These are phyloP conservation scores for Chytridium lagenaria DNA, from an alignment of 371 early-diverging fungal species.

Conservation along the genomic window DNA sequence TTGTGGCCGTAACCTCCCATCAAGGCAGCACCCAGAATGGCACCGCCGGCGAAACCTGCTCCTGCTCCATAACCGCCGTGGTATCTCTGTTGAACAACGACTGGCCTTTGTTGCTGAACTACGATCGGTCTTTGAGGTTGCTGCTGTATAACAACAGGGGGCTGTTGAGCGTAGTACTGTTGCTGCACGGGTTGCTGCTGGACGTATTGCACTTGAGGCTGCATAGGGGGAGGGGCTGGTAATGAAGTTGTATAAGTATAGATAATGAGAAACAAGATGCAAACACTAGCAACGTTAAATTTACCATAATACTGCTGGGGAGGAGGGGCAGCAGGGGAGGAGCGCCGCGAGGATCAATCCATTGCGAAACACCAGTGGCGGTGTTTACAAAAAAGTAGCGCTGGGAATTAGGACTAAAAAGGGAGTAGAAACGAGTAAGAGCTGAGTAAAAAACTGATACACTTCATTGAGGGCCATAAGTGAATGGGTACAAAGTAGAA, in stretches of 20 bases:
- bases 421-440: neutral
- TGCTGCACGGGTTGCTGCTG: neutral
- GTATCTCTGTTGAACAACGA: conserved; percentile 9
- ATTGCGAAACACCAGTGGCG: conserved; percentile 18
- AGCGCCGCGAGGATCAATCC: conserved; percentile 14
- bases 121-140: neutral
- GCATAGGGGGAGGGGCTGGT: too few species aligned
- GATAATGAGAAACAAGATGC: too few species aligned
- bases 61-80: neutral
- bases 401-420: neutral
- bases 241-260: too few species aligned
- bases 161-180: conserved; percentile 6
- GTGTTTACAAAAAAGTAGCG: conserved; percentile 27
- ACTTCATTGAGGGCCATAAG: neutral
- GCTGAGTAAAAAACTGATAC: too few species aligned
- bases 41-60: neutral
- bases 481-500: too few species aligned
- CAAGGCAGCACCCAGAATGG: conserved; percentile 7
- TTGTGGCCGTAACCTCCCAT: neutral
- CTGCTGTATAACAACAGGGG: conserved; percentile 17
- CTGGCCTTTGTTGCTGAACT: neutral
- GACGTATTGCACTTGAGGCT: too few species aligned
- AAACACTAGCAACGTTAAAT: too few species aligned
- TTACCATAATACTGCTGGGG: conserved; percentile 1
- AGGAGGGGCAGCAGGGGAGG: neutral